Evolutionary conservation across 2,329 filamentous ascomycete species (phyloP).

Genomic region (Juglanconis oblonga): DNA sequence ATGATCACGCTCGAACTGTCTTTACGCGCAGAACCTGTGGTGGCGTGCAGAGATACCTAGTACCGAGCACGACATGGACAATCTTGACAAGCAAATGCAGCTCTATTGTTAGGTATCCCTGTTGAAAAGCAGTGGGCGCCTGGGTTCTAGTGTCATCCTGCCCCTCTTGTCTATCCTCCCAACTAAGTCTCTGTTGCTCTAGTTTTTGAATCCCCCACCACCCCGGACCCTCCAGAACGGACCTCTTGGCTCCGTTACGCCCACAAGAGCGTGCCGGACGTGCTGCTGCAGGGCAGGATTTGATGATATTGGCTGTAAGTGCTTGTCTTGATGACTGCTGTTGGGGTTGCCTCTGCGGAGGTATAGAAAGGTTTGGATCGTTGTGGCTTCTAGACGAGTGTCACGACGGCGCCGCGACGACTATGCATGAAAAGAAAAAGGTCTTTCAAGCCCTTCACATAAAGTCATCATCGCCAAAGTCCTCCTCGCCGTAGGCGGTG

Average conservation of each 20-base stretch:
- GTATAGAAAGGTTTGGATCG: not conserved
- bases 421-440: not conserved
- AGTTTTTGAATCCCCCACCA: not conserved
- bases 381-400: not conserved
- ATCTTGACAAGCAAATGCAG: not conserved
- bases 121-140: not conserved
- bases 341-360: not conserved
- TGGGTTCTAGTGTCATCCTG: not conserved
- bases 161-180: not conserved
- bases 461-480: slow-evolving; percentile 67
- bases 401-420: not conserved
- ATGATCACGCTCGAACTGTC: not conserved
- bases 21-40: not conserved
- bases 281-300: not conserved
- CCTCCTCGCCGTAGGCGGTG: slow-evolving; percentile 71
- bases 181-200: not conserved
- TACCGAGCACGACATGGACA: not conserved
- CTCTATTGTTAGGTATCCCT: not conserved
- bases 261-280: no score
- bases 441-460: slow-evolving; percentile 10
- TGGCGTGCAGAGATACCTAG: not conserved
- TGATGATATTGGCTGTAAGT: not conserved
- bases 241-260: not conserved
- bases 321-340: not conserved
- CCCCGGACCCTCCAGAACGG: not conserved